Evolutionary conservation across 1,139 yeast species (phyloP).

Genomic region (Chernovozyma aurita): DNA sequence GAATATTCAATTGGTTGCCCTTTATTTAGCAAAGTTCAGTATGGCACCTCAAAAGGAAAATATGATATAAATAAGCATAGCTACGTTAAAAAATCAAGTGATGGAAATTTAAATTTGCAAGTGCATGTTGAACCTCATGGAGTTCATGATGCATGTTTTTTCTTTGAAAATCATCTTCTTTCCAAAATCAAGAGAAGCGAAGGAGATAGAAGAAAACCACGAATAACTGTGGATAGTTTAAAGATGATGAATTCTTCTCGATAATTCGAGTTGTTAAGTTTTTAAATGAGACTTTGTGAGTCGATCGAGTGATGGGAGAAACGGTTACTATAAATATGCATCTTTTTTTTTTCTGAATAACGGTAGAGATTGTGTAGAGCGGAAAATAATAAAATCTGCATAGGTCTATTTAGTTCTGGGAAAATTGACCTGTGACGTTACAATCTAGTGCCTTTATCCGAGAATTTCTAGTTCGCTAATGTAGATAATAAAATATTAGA

Average conservation of each 20-base stretch:
- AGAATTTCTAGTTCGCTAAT: too few species aligned
- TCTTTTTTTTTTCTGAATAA: too few species aligned
- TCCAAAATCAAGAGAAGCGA: conserved; percentile 7
- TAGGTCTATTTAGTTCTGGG: too few species aligned
- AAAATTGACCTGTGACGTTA: too few species aligned
- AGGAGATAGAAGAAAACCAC: conserved; percentile 7
- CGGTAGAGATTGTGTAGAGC: too few species aligned
- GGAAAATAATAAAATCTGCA: too few species aligned
- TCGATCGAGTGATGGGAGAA: too few species aligned
- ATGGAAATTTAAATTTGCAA: conserved; percentile 13
- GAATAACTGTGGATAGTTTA: conserved; percentile 4
- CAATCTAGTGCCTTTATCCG: too few species aligned
- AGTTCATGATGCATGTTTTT: conserved; percentile 34
- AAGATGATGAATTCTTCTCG: conserved; percentile 22
- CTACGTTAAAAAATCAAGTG: conserved; percentile 12
- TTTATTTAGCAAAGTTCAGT: conserved; percentile 15
- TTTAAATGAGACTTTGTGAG: conserved; percentile 20
- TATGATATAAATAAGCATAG: conserved; percentile 14
- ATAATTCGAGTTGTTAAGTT: conserved; percentile 22
- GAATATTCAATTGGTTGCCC: conserved; percentile 29
- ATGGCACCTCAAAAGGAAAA: conserved; percentile 24
- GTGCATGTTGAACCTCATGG: conserved; percentile 42
- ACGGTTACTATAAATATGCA: too few species aligned
- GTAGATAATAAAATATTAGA: too few species aligned
- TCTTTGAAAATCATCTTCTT: conserved; percentile 27